Conservation (phyloP, 1,284 basidiomycete genomes). For the Spongispora temasekensis region DNA sequence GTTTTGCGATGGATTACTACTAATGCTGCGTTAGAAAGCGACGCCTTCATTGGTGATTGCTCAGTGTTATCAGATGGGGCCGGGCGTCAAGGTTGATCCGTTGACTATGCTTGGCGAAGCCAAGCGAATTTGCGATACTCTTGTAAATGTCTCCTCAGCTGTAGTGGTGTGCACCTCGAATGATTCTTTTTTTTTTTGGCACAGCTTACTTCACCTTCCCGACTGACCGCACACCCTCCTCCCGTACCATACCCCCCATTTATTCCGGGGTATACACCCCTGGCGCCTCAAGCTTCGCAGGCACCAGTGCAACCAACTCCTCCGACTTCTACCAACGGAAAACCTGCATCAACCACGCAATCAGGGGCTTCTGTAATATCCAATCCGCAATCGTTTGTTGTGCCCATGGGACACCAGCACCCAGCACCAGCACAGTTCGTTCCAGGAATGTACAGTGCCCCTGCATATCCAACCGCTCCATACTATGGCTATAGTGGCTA, state of each 20-base stretch:
- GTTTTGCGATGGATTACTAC: conserved; percentile 9
- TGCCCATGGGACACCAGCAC: conserved; percentile 53
- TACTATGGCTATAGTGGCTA: conserved; percentile 51
- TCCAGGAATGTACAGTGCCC: conserved; percentile 41
- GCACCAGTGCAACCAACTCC: conserved; percentile 26
- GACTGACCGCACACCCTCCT: conserved; percentile 62
- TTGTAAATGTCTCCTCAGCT: conserved; percentile 47
- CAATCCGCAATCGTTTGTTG: conserved; percentile 69
- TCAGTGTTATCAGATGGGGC: conserved; percentile 76
- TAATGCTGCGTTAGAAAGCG: conserved; percentile 52
- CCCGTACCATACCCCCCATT: conserved; percentile 56
- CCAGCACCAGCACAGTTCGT: conserved; percentile 40
- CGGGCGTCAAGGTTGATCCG: conserved; percentile 68
- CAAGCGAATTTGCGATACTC: conserved; percentile 71
- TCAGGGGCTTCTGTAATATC: conserved; percentile 51
- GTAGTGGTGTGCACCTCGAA: conserved; percentile 8
- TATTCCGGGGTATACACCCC: conserved; percentile 41
- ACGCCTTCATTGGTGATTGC: conserved; percentile 72
- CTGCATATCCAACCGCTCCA: conserved; percentile 57
- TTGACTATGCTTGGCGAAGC: conserved; percentile 71
- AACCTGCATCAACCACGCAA: conserved; percentile 27
- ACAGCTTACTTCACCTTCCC: conserved; percentile 70
- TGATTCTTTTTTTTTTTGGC: conserved; percentile 14
- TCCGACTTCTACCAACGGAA: conserved; percentile 31
- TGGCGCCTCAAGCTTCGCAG: conserved; percentile 22